Evolutionary conservation across 1,284 basidiomycete species (phyloP).

Genomic region (Papiliotrema laurentii): DNA sequence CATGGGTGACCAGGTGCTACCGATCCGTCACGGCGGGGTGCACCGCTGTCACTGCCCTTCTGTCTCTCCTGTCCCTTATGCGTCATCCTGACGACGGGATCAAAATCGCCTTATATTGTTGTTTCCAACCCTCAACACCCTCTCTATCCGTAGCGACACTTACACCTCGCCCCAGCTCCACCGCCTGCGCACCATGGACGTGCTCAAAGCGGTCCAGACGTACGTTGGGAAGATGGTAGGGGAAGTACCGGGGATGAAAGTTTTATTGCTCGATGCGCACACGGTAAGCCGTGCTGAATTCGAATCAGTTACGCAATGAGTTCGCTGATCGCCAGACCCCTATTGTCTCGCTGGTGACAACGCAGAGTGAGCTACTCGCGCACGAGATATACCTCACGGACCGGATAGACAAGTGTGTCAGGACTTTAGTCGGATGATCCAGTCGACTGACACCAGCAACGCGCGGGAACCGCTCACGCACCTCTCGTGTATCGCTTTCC

Average conservation of each 20-base stretch:
- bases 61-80: no score
- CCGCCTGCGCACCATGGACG: conserved; percentile 89
- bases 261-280: conserved; percentile 90
- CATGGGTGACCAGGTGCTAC: no score
- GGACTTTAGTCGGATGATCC: not conserved
- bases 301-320: not conserved
- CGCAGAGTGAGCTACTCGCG: conserved; percentile 87
- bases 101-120: no score
- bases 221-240: conserved; percentile 90
- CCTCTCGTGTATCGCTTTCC: conserved; percentile 93
- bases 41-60: no score
- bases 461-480: conserved; percentile 86
- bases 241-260: conserved; percentile 87
- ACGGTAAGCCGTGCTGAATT: conserved; percentile 59
- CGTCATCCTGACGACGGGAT: no score
- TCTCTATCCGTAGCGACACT: no score
- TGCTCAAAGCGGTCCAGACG: conserved; percentile 88
- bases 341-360: conserved; percentile 90
- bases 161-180: no score
- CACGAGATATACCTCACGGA: conserved; percentile 98
- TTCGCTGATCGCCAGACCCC: conserved; percentile 64
- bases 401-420: conserved; percentile 74
- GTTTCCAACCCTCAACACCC: no score
- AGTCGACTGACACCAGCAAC: conserved; percentile 41
- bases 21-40: no score